Conservation (phyloP, 208 protist species). For the Trypanosoma vivax region DNA sequence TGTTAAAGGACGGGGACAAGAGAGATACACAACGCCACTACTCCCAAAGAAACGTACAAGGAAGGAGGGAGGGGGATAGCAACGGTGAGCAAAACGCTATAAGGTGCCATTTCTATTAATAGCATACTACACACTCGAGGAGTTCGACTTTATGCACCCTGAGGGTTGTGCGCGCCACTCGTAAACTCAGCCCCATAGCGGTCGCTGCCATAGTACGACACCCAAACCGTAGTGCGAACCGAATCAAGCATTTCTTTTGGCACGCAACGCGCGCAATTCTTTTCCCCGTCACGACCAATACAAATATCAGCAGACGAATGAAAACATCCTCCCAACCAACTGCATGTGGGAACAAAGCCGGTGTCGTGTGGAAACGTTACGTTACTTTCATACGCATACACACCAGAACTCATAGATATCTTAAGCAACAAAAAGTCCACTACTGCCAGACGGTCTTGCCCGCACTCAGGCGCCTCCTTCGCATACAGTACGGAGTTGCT, state of each 20-base stretch:
- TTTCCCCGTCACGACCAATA: constrained; percentile 3
- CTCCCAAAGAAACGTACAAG: no score
- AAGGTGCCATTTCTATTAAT: no score
- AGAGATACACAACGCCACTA: no score
- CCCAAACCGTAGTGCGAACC: constrained; percentile 8
- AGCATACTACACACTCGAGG: no score
- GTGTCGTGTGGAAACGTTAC: constrained; percentile 5
- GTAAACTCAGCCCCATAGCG: neutral
- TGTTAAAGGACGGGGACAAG: no score
- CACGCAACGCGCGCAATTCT: constrained; percentile 22
- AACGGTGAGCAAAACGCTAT: no score
- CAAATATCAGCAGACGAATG: constrained; percentile 13
- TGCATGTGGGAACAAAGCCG: constrained; percentile 21
- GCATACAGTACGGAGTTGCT: constrained; percentile 13
- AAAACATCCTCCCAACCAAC: constrained; percentile 6
- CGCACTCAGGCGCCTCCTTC: neutral
- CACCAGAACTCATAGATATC: constrained; percentile 16
- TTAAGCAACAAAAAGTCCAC: constrained; percentile 14
- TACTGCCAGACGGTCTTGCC: constrained; percentile 9
- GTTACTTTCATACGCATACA: constrained; percentile 13
- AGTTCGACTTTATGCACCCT: no score
- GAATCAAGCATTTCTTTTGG: neutral
- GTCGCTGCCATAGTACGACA: constrained; percentile 20
- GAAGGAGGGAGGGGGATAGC: no score
- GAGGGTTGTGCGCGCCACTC: constrained; percentile 6